A percentile compares a stretch with the other conserved stretches of the same genome.
Conservation (phyloP, 73 alveolate genomes). For the Paramecium sexaurelia region DNA sequence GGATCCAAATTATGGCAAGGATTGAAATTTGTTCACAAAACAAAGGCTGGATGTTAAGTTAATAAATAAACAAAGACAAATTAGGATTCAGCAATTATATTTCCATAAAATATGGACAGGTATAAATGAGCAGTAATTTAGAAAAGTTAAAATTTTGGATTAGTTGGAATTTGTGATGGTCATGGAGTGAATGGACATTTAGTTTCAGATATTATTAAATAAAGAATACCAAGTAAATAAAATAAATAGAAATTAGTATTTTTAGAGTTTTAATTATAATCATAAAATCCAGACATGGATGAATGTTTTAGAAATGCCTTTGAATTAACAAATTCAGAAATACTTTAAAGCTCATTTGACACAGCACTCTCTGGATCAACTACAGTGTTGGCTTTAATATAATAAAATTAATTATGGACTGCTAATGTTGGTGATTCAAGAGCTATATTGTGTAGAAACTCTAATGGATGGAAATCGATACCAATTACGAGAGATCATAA, state of each 20-base stretch:
- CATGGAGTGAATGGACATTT: slow-evolving; percentile 69
- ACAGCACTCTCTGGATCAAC: slow-evolving; percentile 72
- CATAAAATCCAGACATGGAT: slow-evolving; percentile 39
- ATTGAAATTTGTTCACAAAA: slow-evolving; percentile 6
- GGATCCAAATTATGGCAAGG: neutral
- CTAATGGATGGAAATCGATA: slow-evolving; percentile 70
- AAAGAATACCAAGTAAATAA: slow-evolving; percentile 46
- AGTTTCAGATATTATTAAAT: slow-evolving; percentile 43
- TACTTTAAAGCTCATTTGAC: slow-evolving; percentile 66
- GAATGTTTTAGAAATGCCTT: slow-evolving; percentile 41
- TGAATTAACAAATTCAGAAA: slow-evolving; percentile 58
- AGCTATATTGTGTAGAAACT: slow-evolving; percentile 78
- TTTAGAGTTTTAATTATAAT: slow-evolving; percentile 1
- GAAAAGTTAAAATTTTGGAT: neutral
- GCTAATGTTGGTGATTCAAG: slow-evolving; percentile 95
- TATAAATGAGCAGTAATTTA: neutral
- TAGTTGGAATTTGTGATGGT: slow-evolving; percentile 66
- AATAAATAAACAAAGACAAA: slow-evolving; percentile 54
- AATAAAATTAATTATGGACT: slow-evolving; percentile 63
- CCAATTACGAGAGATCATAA: slow-evolving; percentile 79
- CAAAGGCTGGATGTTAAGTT: slow-evolving; percentile 60
- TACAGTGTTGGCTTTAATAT: slow-evolving; percentile 76
- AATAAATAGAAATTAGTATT: neutral
- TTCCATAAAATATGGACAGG: slow-evolving; percentile 36
- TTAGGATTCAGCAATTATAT: slow-evolving; percentile 34